Percentiles rank a stretch among this genome's conserved stretches.
Evolutionary conservation across 345 rosid genomes (phyloP).

Genomic region (Syzygium jambos): DNA sequence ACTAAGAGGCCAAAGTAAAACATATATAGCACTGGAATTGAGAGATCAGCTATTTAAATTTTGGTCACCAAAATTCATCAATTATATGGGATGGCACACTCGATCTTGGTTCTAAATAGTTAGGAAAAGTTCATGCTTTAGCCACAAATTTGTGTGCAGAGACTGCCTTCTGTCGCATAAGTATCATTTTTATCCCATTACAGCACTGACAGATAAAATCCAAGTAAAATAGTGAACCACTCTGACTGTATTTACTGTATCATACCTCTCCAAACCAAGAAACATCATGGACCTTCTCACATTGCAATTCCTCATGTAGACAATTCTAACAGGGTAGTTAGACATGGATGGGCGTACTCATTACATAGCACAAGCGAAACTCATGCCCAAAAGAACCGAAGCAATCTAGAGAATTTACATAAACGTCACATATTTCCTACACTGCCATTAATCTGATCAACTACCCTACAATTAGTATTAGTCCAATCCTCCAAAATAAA

Average conservation of each 20-base stretch:
- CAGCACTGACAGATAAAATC: neutral
- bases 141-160: neutral
- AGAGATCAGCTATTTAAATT: neutral
- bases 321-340: neutral
- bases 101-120: neutral
- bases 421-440: neutral
- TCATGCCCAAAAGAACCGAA: accelerated
- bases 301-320: neutral
- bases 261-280: neutral
- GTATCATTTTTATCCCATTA: neutral
- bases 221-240: neutral
- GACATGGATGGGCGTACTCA: neutral
- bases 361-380: neutral
- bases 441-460: neutral
- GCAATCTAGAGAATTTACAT: neutral
- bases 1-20: neutral
- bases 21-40: neutral
- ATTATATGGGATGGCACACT: neutral
- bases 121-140: neutral
- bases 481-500: neutral
- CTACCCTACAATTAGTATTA: neutral
- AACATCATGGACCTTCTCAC: neutral
- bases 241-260: neutral
- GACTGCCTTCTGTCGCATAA: neutral
- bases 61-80: neutral